Percentiles rank a stretch among this genome's conserved stretches.
Evolutionary conservation across 75 land plant genomes (phyloP).

Genomic region (Cupressus sempervirens): DNA sequence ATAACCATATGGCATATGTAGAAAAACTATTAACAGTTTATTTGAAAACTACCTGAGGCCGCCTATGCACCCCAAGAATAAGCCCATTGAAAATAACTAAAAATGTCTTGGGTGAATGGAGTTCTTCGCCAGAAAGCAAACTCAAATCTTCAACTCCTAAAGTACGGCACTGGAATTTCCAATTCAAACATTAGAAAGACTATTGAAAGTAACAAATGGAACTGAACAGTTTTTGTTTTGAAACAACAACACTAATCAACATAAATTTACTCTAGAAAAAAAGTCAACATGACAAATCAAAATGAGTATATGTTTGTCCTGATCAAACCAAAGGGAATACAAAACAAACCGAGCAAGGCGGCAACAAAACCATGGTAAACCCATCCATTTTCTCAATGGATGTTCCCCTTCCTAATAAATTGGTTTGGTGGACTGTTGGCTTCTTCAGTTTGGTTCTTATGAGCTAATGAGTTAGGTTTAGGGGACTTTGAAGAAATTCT

Average conservation of each 20-base stretch:
- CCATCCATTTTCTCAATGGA: too few species aligned
- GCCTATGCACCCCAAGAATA: conserved; percentile 88
- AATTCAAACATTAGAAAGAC: background rate
- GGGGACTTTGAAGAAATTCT: too few species aligned
- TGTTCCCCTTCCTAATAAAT: too few species aligned
- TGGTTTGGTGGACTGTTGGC: too few species aligned
- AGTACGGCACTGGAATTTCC: conserved; percentile 51
- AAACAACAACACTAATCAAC: background rate
- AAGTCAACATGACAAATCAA: too few species aligned
- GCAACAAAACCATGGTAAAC: too few species aligned
- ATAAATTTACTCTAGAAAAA: background rate
- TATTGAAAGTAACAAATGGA: background rate
- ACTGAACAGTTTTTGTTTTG: background rate
- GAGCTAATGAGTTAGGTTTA: too few species aligned
- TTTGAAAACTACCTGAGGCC: conserved; percentile 57
- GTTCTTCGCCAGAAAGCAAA: conserved; percentile 80
- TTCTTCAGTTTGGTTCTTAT: too few species aligned
- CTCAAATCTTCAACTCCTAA: conserved; percentile 91
- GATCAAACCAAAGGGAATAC: too few species aligned
- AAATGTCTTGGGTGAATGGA: conserved; percentile 68
- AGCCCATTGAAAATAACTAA: conserved; percentile 94
- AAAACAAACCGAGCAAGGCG: too few species aligned
- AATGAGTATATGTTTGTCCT: too few species aligned
- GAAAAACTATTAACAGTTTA: background rate
- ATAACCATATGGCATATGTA: background rate